Percentiles rank a stretch among this genome's conserved stretches.
Conservation (phyloP, 208 protist species). For the Angomonas deanei region DNA sequence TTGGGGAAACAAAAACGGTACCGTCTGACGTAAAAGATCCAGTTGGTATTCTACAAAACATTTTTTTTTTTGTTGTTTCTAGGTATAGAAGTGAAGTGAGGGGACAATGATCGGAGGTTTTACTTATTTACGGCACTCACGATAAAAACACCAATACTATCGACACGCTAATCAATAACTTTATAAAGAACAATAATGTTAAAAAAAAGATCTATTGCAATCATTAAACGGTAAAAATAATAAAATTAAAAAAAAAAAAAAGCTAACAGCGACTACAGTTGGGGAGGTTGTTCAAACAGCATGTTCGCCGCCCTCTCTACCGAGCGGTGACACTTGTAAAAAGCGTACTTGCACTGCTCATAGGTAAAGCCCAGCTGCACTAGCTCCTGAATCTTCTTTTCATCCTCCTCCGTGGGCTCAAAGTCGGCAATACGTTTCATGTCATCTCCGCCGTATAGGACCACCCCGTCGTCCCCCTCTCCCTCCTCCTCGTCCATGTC, state of each 20-base stretch:
- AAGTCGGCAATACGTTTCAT: conserved; percentile 29
- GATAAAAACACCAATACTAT: too few relatives aligned
- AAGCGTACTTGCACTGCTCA: conserved; percentile 78
- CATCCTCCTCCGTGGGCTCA: conserved; percentile 64
- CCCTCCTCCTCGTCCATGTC: conserved; percentile 25
- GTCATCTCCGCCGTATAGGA: neutral
- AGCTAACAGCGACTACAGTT: conserved; percentile 29
- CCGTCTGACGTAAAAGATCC: too few relatives aligned
- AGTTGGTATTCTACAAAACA: too few relatives aligned
- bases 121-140: too few relatives aligned
- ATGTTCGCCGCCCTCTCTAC: conserved; percentile 80
- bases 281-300: conserved; percentile 82
- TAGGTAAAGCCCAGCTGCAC: conserved; percentile 80
- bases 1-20: too few relatives aligned
- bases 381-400: conserved; percentile 79
- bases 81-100: too few relatives aligned
- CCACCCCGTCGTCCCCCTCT: conserved; percentile 14
- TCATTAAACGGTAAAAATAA: neutral
- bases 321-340: conserved; percentile 74
- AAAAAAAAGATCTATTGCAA: neutral
- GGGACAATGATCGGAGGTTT: too few relatives aligned
- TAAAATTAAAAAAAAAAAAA: neutral
- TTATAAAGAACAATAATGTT: conserved; percentile 6
- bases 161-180: conserved; percentile 6
- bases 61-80: too few relatives aligned